phyloP scores from a whole-genome alignment of 768 basidiomycete species.

The Obba rivulosa region DNA sequence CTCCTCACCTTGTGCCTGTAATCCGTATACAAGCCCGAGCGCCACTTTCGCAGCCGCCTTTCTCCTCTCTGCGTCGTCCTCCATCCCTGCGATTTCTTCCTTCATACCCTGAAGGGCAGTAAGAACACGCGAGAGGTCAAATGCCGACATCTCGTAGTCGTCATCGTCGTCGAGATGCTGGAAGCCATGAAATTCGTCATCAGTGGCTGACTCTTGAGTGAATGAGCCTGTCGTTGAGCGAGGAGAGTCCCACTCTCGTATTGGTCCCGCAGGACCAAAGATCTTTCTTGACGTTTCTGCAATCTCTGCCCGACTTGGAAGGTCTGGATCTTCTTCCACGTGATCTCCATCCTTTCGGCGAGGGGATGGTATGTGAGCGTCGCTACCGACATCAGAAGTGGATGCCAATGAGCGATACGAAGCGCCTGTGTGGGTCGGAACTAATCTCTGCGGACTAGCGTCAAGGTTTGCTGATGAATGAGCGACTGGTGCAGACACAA shows the following conservation, averaged over 20 bases:
- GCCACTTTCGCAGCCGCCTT: conserved; percentile 69
- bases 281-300: conserved; percentile 24
- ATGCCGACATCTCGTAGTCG: conserved; percentile 27
- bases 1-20: conserved; percentile 21
- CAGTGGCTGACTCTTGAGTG: not conserved
- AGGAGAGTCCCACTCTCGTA: not conserved
- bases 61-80: conserved; percentile 55
- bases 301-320: conserved; percentile 27
- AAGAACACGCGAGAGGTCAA: conserved; percentile 61
- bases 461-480: not conserved
- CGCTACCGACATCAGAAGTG: conserved; percentile 52
- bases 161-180: conserved; percentile 13
- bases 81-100: conserved; percentile 66
- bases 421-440: conserved; percentile 23
- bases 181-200: conserved; percentile 10
- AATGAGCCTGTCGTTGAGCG: conserved; percentile 1
- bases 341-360: not conserved
- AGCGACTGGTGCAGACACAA: conserved; percentile 52
- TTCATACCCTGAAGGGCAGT: conserved; percentile 64
- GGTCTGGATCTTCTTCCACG: conserved; percentile 12
- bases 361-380: conserved; percentile 22
- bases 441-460: conserved; percentile 11
- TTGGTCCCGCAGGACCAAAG: conserved; percentile 16
- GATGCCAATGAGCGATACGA: conserved; percentile 53
- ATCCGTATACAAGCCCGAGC: conserved; percentile 66